Evolutionary conservation across 805 yeast species (phyloP), one percentile per base, ranked within the genome.

Genomic region (Saccharomycopsis lassenensis): DNA sequence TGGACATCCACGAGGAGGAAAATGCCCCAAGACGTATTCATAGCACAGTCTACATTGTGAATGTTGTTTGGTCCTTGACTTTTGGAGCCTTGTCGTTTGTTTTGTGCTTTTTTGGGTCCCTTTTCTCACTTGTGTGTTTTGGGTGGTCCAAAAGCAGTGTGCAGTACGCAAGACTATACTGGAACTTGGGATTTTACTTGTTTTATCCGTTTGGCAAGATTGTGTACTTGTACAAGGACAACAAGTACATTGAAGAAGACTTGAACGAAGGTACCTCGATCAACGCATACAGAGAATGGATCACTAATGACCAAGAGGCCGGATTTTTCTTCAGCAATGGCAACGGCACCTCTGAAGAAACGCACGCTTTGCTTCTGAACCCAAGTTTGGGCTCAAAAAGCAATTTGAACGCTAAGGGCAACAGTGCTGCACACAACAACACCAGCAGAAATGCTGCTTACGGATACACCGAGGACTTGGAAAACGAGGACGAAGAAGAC

Each of bases 191-290:
- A 2, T 57, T 57, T n/a, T 91, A 83, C 52, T 62, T 86, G 51
- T 58, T 82, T 17, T 70, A 65, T 56, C 98, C 98, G 3, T 91
- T 89, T 62, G 97, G 97, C 3, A 84, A 79, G 49, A 76, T 84
- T 47, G 91, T 91, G 3, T 71, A 84, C 39, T 63, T 89, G 44
- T 69, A 67, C 41, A 75, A 74, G 43, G 95, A 85, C 48, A 77
- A 81, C 41, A 77, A 80, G 47, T 91, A 89, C 54, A 58, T 83
- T 30, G 68, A 70, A 29, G 97, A 89, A 56, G 98, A 89, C 55
- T 81, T 77, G 31, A 75, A 86, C 48, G 93, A 83, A 50, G 97
- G 97, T 14, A 70, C 89, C 23, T 71, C 87, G 4, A 63, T 85
- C 6, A 74, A 77, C 14, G 96, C 87, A 55, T 91, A 84, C 52